Conservation (phyloP, 2,329 filamentous ascomycete species). For the Plenodomus lindquistii region DNA sequence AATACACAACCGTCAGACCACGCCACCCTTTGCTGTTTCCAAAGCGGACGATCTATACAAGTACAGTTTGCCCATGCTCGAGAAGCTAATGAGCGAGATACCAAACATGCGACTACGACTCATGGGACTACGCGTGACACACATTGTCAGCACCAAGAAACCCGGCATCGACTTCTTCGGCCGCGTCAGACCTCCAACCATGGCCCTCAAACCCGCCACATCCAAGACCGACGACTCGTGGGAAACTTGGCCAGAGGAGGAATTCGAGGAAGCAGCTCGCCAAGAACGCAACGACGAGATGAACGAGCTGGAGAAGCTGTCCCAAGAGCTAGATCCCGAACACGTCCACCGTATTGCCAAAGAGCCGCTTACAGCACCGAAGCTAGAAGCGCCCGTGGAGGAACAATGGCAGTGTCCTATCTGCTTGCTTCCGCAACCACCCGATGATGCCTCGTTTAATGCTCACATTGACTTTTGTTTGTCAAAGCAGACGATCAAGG, state of each 20-base stretch:
- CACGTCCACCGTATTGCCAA: slow-evolving; percentile 2
- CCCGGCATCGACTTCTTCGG: slow-evolving; percentile 82
- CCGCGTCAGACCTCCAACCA: slow-evolving; percentile 26
- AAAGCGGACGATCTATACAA: slow-evolving; percentile 82
- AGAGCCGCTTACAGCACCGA: not conserved
- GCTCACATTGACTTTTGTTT: slow-evolving; percentile 91
- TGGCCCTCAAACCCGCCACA: slow-evolving; percentile 13
- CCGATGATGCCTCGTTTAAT: slow-evolving; percentile 80
- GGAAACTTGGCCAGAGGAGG: slow-evolving; percentile 71
- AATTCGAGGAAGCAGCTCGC: slow-evolving; percentile 64
- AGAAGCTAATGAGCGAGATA: slow-evolving; percentile 81
- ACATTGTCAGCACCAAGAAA: slow-evolving; percentile 84
- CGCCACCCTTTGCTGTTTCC: slow-evolving; percentile 71
- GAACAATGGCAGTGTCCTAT: slow-evolving; percentile 83
- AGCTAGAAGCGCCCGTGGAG: slow-evolving; percentile 14
- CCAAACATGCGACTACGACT: slow-evolving; percentile 78
- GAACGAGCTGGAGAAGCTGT: slow-evolving; percentile 64
- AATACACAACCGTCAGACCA: slow-evolving; percentile 80
- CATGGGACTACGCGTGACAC: slow-evolving; percentile 86
- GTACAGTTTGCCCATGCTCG: slow-evolving; percentile 78
- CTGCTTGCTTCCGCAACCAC: slow-evolving; percentile 73
- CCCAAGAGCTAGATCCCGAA: slow-evolving; percentile 56
- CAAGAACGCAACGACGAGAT: slow-evolving; percentile 65
- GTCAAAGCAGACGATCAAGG: slow-evolving; percentile 81
- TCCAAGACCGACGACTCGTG: slow-evolving; percentile 51